Evolutionary conservation across 192 early-diverging fungal genomes (phyloP).

Genomic region (Podila horticola): DNA sequence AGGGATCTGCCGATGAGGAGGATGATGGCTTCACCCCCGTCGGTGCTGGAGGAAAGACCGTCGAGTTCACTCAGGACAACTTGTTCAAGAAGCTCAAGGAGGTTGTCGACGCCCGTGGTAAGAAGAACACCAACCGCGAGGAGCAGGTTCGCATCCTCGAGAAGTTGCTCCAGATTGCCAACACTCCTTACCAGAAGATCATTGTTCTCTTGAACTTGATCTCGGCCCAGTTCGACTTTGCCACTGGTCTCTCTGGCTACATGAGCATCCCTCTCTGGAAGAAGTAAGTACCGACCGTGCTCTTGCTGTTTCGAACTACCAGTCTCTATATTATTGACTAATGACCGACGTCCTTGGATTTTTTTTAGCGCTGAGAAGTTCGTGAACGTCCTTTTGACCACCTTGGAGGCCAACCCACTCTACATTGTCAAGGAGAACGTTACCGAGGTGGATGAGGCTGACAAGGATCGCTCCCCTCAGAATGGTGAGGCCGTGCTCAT

Average conservation of each 20-base stretch:
- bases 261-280: slow-evolving; percentile 89
- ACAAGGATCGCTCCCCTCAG: slow-evolving; percentile 65
- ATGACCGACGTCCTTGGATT: not conserved
- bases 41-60: slow-evolving; percentile 72
- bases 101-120: slow-evolving; percentile 86
- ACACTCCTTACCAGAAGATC: slow-evolving; percentile 81
- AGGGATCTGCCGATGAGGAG: slow-evolving; percentile 57
- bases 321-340: too few species aligned
- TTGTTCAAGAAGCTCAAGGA: slow-evolving; percentile 87
- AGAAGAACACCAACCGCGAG: slow-evolving; percentile 93
- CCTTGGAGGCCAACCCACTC: slow-evolving; percentile 80
- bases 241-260: slow-evolving; percentile 68
- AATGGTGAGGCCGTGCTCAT: slow-evolving; percentile 67
- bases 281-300: slow-evolving; percentile 34
- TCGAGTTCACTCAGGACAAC: slow-evolving; percentile 74
- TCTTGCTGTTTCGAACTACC: too few species aligned
- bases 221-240: slow-evolving; percentile 89
- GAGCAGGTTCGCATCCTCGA: slow-evolving; percentile 78
- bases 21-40: slow-evolving; percentile 78
- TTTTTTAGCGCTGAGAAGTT: slow-evolving; percentile 62
- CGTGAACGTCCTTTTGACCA: slow-evolving; percentile 79
- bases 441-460: slow-evolving; percentile 72
- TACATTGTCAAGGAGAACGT: slow-evolving; percentile 77
- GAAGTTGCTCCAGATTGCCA: slow-evolving; percentile 67
- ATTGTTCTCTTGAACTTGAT: slow-evolving; percentile 88